phyloP scores from a whole-genome alignment of 345 rosid genomes.

The Mercurialis annua region DNA sequence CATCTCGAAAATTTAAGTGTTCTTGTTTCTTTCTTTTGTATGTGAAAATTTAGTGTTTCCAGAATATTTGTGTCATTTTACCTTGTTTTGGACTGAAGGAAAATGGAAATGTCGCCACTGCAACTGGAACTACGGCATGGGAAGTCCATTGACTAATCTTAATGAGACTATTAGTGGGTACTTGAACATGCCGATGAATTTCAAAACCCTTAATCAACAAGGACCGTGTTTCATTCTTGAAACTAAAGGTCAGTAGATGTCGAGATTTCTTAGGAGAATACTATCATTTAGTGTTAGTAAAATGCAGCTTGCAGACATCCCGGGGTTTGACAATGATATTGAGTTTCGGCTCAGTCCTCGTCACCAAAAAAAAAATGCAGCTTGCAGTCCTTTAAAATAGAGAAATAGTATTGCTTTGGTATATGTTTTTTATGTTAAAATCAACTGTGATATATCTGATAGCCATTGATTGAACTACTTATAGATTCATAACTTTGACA shows the following conservation, averaged over 20 bases:
- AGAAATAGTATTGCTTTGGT: not conserved
- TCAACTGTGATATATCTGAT: not conserved
- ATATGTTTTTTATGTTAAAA: not conserved
- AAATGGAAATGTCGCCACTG: slow-evolving; percentile 51
- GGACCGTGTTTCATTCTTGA: slow-evolving; percentile 13
- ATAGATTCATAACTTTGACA: not conserved
- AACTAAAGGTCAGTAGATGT: slow-evolving; percentile 26
- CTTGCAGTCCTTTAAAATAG: not conserved
- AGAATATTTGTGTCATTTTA: slow-evolving; percentile 2
- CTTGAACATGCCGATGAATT: slow-evolving; percentile 20
- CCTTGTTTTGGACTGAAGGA: slow-evolving; percentile 35
- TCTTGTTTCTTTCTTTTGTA: not conserved
- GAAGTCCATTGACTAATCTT: slow-evolving; percentile 23
- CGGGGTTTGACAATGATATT: too few species aligned
- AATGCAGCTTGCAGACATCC: not conserved
- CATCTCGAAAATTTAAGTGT: not conserved
- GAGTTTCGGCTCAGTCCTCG: too few species aligned
- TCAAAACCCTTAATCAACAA: slow-evolving; percentile 14
- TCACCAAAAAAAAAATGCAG: too few species aligned
- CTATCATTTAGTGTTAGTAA: slow-evolving; percentile 4
- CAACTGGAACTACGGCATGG: slow-evolving; percentile 36
- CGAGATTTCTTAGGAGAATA: not conserved
- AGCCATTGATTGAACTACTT: not conserved
- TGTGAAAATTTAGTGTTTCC: slow-evolving; percentile 8
- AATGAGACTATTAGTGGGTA: slow-evolving; percentile 18